Percentiles rank a stretch among this genome's conserved stretches.
Conservation (phyloP, 2,329 filamentous ascomycete species). For the Ophiocordyceps unilateralis region DNA sequence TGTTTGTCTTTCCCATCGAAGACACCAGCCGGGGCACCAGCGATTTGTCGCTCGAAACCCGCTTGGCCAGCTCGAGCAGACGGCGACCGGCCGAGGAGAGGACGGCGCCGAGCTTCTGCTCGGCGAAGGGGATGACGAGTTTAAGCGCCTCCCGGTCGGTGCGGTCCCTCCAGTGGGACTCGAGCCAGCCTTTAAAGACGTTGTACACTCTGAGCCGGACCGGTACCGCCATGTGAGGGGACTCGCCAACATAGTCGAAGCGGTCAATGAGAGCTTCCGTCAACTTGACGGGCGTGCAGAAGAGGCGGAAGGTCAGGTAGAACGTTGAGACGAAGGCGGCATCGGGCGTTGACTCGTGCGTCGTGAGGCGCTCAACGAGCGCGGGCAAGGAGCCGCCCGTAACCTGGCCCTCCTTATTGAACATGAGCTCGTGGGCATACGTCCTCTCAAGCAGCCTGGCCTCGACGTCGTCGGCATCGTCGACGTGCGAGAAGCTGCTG, state of each 20-base stretch:
- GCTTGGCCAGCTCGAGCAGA: slow-evolving; percentile 62
- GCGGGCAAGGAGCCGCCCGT: slow-evolving; percentile 80
- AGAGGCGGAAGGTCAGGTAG: slow-evolving; percentile 88
- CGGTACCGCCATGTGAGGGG: slow-evolving; percentile 53
- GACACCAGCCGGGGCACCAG: slow-evolving; percentile 71
- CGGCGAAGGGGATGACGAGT: slow-evolving; percentile 66
- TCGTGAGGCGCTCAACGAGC: slow-evolving; percentile 84
- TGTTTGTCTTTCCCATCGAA: slow-evolving; percentile 75
- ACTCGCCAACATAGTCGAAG: slow-evolving; percentile 80
- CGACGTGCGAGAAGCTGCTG: slow-evolving; percentile 49
- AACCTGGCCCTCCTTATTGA: slow-evolving; percentile 91
- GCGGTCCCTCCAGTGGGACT: slow-evolving; percentile 82
- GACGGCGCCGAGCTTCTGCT: slow-evolving; percentile 46
- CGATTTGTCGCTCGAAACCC: slow-evolving; percentile 57
- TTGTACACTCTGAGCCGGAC: slow-evolving; percentile 90
- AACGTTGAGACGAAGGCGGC: slow-evolving; percentile 86
- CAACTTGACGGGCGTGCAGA: slow-evolving; percentile 65
- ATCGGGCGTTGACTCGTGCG: slow-evolving; percentile 83
- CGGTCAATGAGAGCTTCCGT: slow-evolving; percentile 73
- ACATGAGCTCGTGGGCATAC: slow-evolving; percentile 76
- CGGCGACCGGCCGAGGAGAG: slow-evolving; percentile 65
- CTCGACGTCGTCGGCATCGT: slow-evolving; percentile 67
- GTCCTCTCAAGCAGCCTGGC: slow-evolving; percentile 79
- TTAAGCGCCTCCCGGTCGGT: slow-evolving; percentile 61
- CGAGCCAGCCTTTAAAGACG: slow-evolving; percentile 91